Evolutionary conservation across 106 monocot species (phyloP).

Genomic region (Platanthera zijinensis): DNA sequence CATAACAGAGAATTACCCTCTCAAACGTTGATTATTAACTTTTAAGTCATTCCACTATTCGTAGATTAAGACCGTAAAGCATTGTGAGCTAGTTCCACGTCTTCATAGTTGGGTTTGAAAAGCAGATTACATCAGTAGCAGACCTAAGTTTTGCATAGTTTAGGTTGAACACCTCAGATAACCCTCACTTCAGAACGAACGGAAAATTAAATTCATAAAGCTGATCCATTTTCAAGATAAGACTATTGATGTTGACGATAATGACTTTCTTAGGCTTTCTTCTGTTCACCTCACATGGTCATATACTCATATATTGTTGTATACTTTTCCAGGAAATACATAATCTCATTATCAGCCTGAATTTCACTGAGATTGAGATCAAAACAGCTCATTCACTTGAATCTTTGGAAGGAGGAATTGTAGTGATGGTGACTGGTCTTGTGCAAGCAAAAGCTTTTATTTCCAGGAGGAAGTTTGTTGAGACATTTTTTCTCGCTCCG

Average conservation of each 20-base stretch:
- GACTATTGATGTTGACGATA: not conserved
- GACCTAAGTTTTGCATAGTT: too few relatives aligned
- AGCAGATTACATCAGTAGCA: too few relatives aligned
- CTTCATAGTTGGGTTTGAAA: too few relatives aligned
- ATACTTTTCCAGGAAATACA: constrained; percentile 29
- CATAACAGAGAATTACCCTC: too few relatives aligned
- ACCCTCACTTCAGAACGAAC: too few relatives aligned
- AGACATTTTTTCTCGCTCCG: constrained; percentile 72
- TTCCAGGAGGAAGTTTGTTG: constrained; percentile 41
- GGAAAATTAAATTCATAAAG: too few relatives aligned
- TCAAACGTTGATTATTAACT: too few relatives aligned
- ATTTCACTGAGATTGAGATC: constrained; percentile 53
- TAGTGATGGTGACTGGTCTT: constrained; percentile 54
- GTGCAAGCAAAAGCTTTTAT: constrained; percentile 38
- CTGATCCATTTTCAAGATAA: too few relatives aligned
- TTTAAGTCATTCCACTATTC: too few relatives aligned
- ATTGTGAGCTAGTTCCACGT: too few relatives aligned
- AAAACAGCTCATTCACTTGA: constrained; percentile 51
- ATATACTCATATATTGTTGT: not conserved
- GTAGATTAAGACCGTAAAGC: too few relatives aligned
- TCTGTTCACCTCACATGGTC: not conserved
- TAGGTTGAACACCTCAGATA: too few relatives aligned
- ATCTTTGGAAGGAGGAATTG: constrained; percentile 55
- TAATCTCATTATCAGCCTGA: constrained; percentile 20
- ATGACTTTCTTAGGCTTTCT: not conserved